Evolutionary conservation across 495 filamentous ascomycete species (phyloP), one percentile per base, ranked within the genome.

Genomic region (Daldinia grandis): DNA sequence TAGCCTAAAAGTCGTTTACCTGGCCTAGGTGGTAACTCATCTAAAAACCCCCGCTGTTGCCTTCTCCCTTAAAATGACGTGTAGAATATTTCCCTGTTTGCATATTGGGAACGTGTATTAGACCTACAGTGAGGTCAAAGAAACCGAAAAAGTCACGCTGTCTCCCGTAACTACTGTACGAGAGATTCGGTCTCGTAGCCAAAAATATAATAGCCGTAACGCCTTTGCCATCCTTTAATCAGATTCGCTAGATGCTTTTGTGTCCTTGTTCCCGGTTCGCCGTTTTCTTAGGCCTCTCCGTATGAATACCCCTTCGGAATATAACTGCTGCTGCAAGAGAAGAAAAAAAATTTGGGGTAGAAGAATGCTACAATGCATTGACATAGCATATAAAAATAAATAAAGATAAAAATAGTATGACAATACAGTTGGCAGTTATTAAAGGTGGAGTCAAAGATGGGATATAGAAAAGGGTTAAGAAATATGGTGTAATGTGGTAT

Each of bases 151-250:
- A 35, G 10, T 2, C 40, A 24, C 51, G 65, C 31, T 14, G 31
- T 31, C 17, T 21, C 33, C 21, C 63, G 15, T 33, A 58, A 53
- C 35, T 53, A 38, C 38, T n/a, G 15, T 37, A 59, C 44, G 37
- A 31, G 17, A 30, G 19, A 47, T 49, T 24, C 21, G 51, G 30
- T 40, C 12, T 54, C 60, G 53, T 35, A 53, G 19, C 35, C 24
- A 53, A 63, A 50, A 63, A 63, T 19, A 53, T 15, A 63, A 19
- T 40, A 58, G 19, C 53, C 59, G 27, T 30, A 69, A 69, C 66
- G 59, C 66, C 59, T 17, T 59, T 35, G 60, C 59, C 60, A 33
- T 58, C 44, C 58, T 2, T 40, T 42, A 58, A 27, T 47, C 59
- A 63, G 25, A 64, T 42, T 58, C 53, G 27, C 58, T 51, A 28